phyloP scores from a whole-genome alignment of 345 rosid genomes.

The Hibiscus syriacus region DNA sequence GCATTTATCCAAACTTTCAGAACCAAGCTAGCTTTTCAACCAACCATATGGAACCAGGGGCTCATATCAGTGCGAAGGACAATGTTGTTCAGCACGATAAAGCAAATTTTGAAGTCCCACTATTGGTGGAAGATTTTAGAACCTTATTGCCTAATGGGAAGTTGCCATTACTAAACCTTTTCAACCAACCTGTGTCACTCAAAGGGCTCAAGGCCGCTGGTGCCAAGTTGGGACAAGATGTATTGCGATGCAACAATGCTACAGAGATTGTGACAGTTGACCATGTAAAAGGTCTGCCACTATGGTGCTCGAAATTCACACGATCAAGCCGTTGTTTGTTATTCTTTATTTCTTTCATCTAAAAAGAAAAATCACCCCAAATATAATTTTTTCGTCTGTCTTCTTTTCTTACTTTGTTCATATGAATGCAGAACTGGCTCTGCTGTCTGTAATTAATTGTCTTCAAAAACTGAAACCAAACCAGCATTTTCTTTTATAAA shows the following conservation, averaged over 20 bases:
- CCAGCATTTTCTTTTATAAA: background rate
- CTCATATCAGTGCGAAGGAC: constrained; percentile 88
- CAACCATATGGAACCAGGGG: constrained; percentile 99
- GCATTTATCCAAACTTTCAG: constrained; percentile 90
- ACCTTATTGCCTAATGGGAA: constrained; percentile 55
- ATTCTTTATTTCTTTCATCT: constrained; percentile 22
- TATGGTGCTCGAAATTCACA: constrained; percentile 62
- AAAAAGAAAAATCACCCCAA: background rate
- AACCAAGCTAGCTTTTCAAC: constrained; percentile 89
- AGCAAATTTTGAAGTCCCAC: constrained; percentile 81
- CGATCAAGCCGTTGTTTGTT: background rate
- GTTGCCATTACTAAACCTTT: constrained; percentile 74
- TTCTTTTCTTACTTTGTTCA: no score
- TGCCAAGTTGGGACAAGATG: constrained; percentile 89
- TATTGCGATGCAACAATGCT: constrained; percentile 61
- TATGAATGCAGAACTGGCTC: no score
- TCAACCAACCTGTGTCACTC: constrained; percentile 88
- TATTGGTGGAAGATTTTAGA: constrained; percentile 65
- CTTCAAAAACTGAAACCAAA: constrained; percentile 2
- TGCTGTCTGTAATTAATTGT: no score
- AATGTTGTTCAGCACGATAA: constrained; percentile 78
- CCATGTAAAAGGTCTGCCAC: constrained; percentile 77
- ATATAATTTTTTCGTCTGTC: constrained; percentile 1
- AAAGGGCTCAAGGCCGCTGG: constrained; percentile 95
- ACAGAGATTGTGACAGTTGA: constrained; percentile 76